Evolutionary conservation across 345 rosid genomes (phyloP).

Genomic region (Odontarrhena argentea): DNA sequence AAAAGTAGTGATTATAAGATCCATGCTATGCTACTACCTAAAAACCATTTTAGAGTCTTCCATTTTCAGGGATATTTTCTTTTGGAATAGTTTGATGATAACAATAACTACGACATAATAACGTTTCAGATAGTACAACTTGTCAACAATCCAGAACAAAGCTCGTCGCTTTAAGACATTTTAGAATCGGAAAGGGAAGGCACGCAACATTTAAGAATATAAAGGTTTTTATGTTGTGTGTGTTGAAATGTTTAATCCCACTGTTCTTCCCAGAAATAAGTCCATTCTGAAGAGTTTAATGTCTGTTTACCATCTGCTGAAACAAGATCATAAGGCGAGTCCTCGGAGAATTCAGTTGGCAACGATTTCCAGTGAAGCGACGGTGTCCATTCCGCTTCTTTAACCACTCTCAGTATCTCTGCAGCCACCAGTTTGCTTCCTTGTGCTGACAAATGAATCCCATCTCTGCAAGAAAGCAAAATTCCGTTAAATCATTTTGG

Average conservation of each 20-base stretch:
- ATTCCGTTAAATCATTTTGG: neutral
- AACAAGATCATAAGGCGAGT: constrained; percentile 76
- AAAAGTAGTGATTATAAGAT: too few species aligned
- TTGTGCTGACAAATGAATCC: constrained; percentile 81
- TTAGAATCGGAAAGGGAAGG: constrained; percentile 3
- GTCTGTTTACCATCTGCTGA: constrained; percentile 78
- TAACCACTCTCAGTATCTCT: constrained; percentile 79
- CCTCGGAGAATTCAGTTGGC: constrained; percentile 80
- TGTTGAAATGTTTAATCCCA: constrained; percentile 58
- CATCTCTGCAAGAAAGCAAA: constrained; percentile 55
- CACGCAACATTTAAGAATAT: neutral
- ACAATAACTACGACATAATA: neutral
- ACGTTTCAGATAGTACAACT: constrained; percentile 2
- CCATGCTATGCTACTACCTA: too few species aligned
- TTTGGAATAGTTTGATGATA: neutral
- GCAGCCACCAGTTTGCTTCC: constrained; percentile 86
- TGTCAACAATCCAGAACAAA: constrained; percentile 21
- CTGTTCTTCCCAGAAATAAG: constrained; percentile 70
- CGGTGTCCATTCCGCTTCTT: constrained; percentile 84
- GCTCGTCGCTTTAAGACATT: constrained; percentile 5
- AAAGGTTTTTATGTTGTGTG: constrained; percentile 15
- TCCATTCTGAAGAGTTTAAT: constrained; percentile 82
- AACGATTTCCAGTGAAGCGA: constrained; percentile 90
- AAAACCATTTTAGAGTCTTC: too few species aligned
- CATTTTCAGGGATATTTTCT: too few species aligned